These are phyloP conservation scores for Pseudocercospora vitis DNA, from an alignment of 2,329 filamentous ascomycete species.

Conservation along the genomic window DNA sequence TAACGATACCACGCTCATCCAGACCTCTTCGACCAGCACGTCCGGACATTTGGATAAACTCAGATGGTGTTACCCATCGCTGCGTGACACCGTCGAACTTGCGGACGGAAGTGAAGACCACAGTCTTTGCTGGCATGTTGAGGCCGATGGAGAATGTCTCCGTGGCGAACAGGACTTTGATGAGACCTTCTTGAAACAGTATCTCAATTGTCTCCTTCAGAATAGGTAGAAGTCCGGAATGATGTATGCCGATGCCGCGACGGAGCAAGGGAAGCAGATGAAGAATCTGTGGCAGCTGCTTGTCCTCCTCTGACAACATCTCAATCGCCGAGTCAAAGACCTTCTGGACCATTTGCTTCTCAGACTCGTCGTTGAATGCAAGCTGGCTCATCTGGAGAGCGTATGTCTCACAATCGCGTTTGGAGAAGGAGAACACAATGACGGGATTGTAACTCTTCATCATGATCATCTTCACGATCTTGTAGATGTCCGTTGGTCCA, in stretches of 20 bases:
- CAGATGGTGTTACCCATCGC: conserved; percentile 86
- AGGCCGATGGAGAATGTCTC: conserved; percentile 98
- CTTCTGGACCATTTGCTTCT: conserved; percentile 90
- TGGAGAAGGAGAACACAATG: conserved; percentile 99
- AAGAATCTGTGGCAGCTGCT: conserved; percentile 81
- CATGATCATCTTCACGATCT: conserved; percentile 99
- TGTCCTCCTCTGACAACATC: conserved; percentile 88
- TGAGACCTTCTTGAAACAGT: conserved; percentile 93
- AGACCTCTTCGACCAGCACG: conserved; percentile 95
- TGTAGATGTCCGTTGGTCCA: conserved; percentile 80
- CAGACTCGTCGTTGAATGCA: conserved; percentile 93
- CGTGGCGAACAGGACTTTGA: conserved; percentile 96
- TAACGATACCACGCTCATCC: conserved; percentile 96
- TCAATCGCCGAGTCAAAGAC: conserved; percentile 94
- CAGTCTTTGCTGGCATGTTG: conserved; percentile 99
- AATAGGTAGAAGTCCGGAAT: conserved; percentile 91
- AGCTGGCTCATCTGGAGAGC: conserved; percentile 83
- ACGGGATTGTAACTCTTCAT: conserved; percentile 95
- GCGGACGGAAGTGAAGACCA: conserved; percentile 95
- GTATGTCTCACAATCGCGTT: conserved; percentile 89
- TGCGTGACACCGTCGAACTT: conserved; percentile 86
- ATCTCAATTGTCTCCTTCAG: conserved; percentile 99
- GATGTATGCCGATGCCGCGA: conserved; percentile 93
- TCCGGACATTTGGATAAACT: conserved; percentile 99
- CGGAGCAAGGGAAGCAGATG: conserved; percentile 86